A percentile compares a stretch with the other conserved stretches of the same genome.
These are phyloP conservation scores for Cryptococcus hybrid DNA, from an alignment of 1,284 basidiomycete species.

Conservation along the genomic window DNA sequence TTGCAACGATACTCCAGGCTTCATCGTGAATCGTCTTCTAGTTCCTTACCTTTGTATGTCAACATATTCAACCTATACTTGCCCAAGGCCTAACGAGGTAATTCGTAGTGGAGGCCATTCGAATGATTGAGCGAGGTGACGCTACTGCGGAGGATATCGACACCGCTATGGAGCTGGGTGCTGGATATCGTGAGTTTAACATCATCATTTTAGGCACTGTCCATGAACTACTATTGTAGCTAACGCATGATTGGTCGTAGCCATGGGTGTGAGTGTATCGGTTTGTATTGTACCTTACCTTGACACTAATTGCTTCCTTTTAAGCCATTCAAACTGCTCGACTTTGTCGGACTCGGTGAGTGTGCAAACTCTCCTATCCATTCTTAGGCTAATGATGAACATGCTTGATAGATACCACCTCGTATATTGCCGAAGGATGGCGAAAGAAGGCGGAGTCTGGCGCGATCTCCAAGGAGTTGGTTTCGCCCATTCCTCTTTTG, in stretches of 20 bases:
- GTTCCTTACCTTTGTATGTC: slow-evolving; percentile 55
- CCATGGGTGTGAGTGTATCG: slow-evolving; percentile 46
- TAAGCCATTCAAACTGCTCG: slow-evolving; percentile 57
- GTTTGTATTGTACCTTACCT: no score
- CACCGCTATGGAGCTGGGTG: slow-evolving; percentile 60
- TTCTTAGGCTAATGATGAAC: neutral
- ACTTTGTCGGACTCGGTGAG: slow-evolving; percentile 57
- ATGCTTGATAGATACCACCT: slow-evolving; percentile 39
- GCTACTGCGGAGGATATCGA: slow-evolving; percentile 59
- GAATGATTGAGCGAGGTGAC: slow-evolving; percentile 60
- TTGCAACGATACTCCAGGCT: slow-evolving; percentile 58
- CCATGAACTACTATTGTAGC: no score
- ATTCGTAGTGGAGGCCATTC: slow-evolving; percentile 55
- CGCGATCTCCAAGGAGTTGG: slow-evolving; percentile 52
- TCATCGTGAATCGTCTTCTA: slow-evolving; percentile 57
- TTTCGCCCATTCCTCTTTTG: slow-evolving; percentile 52
- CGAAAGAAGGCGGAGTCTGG: slow-evolving; percentile 52
- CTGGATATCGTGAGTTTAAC: slow-evolving; percentile 52
- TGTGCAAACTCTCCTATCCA: slow-evolving; percentile 6
- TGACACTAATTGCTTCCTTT: neutral
- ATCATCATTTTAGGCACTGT: neutral
- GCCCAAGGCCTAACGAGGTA: neutral
- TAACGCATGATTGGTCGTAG: slow-evolving; percentile 12
- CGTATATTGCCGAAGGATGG: slow-evolving; percentile 58
- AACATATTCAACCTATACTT: neutral